Percentiles rank a stretch among this genome's conserved stretches.
phyloP scores from a whole-genome alignment of 192 early-diverging fungal genomes.

The Coemansia sp. region DNA sequence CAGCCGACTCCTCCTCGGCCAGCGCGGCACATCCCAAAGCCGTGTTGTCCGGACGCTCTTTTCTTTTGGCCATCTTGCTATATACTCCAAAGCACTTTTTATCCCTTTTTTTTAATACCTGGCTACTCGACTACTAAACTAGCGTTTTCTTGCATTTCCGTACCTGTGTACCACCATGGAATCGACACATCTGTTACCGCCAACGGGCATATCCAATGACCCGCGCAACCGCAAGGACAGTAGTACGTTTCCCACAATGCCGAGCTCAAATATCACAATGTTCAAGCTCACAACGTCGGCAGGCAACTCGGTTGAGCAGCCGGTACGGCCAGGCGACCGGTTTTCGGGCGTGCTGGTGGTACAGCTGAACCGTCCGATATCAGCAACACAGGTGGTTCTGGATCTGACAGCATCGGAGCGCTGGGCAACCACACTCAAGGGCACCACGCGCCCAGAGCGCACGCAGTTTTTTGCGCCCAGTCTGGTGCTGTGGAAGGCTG shows the following conservation, averaged over 20 bases:
- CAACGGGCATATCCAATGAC: not conserved
- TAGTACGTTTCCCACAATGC: slow-evolving; percentile 16
- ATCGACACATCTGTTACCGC: slow-evolving; percentile 8
- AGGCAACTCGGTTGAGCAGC: slow-evolving; percentile 46
- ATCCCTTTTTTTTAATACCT: not conserved
- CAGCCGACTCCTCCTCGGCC: not conserved
- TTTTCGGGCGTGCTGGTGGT: slow-evolving; percentile 46
- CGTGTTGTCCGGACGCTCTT: not conserved
- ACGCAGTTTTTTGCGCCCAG: slow-evolving; percentile 19
- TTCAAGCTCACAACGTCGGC: slow-evolving; percentile 49
- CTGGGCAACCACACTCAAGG: slow-evolving; percentile 20
- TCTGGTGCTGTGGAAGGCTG: slow-evolving; percentile 42
- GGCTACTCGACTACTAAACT: not conserved
- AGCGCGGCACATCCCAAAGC: not conserved
- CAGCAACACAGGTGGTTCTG: slow-evolving; percentile 44
- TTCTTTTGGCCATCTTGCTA: not conserved
- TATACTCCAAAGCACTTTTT: not conserved
- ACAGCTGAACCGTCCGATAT: slow-evolving; percentile 37
- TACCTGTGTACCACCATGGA: slow-evolving; percentile 3
- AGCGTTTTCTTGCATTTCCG: not conserved
- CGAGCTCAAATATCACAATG: slow-evolving; percentile 25
- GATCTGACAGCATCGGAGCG: slow-evolving; percentile 35
- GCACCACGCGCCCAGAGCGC: slow-evolving; percentile 6
- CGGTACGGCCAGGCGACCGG: slow-evolving; percentile 43
- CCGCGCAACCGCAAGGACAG: slow-evolving; percentile 23